Conservation (phyloP, 2,329 filamentous ascomycete genomes). For the Oidium heveae region DNA sequence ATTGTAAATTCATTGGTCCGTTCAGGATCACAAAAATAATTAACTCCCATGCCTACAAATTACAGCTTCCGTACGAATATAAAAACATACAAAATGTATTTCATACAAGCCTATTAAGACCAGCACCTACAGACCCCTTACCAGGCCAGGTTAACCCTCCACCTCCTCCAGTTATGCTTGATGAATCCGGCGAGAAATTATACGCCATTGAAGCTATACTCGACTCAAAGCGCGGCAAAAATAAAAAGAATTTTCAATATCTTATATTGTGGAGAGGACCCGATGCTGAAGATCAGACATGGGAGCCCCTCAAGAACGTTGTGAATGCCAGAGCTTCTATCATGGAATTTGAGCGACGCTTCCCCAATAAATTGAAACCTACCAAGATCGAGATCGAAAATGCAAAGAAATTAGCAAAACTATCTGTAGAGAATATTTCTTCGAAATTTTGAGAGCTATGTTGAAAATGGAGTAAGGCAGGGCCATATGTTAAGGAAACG, state of each 20-base stretch:
- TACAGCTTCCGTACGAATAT: not conserved
- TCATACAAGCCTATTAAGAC: not conserved
- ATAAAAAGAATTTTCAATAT: too few relatives aligned
- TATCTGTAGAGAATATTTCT: too few relatives aligned
- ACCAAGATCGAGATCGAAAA: not conserved
- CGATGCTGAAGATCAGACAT: not conserved
- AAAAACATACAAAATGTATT: not conserved
- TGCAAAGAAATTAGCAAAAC: too few relatives aligned
- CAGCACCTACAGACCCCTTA: not conserved
- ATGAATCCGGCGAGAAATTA: too few relatives aligned
- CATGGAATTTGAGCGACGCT: not conserved
- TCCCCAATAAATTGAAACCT: not conserved
- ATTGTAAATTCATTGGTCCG: not conserved
- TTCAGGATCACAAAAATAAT: not conserved
- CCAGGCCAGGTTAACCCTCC: not conserved
- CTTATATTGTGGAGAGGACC: not conserved
- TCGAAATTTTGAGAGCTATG: too few relatives aligned
- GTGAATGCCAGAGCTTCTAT: constrained; percentile 1
- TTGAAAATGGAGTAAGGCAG: too few relatives aligned
- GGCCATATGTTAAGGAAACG: too few relatives aligned
- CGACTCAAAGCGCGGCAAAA: too few relatives aligned
- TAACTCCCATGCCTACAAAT: not conserved
- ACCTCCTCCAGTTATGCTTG: too few relatives aligned
- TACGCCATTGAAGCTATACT: too few relatives aligned
- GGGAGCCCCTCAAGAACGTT: not conserved